Evolutionary conservation across 805 yeast species (phyloP).

Genomic region (Nakazawaea ambrosiae): DNA sequence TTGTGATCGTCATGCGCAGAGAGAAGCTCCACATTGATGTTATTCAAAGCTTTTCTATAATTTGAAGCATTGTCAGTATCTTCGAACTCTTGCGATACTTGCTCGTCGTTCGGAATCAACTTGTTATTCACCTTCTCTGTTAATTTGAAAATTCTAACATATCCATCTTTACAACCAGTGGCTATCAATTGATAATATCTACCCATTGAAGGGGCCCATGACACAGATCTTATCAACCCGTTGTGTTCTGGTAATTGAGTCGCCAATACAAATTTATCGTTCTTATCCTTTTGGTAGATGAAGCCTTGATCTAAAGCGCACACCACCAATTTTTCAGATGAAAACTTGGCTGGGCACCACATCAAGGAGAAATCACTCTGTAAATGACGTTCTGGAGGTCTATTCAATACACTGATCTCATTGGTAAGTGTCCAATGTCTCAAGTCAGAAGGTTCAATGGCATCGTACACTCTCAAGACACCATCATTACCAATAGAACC

Average conservation of each 20-base stretch:
- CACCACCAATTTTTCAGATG: constrained; percentile 73
- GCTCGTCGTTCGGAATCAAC: constrained; percentile 7
- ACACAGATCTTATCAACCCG: constrained; percentile 79
- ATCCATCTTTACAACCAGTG: constrained; percentile 94
- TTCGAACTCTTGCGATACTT: constrained; percentile 8
- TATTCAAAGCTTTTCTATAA: constrained; percentile 15
- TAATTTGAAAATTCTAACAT: constrained; percentile 76
- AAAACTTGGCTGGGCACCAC: constrained; percentile 87
- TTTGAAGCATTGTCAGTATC: constrained; percentile 13
- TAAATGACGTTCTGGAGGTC: constrained; percentile 70
- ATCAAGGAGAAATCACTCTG: constrained; percentile 81
- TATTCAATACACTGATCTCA: constrained; percentile 59
- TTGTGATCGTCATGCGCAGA: constrained; percentile 71
- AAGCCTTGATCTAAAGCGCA: constrained; percentile 85
- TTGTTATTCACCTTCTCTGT: constrained; percentile 27
- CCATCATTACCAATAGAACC: constrained; percentile 92
- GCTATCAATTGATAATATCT: constrained; percentile 83
- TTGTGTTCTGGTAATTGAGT: constrained; percentile 75
- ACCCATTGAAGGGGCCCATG: constrained; percentile 98
- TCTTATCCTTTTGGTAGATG: constrained; percentile 48
- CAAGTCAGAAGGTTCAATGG: constrained; percentile 83
- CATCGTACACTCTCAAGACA: constrained; percentile 75
- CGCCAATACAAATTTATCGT: constrained; percentile 46
- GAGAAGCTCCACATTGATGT: constrained; percentile 46
- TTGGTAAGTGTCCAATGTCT: constrained; percentile 73